Evolutionary conservation across 148 eudicot genomes (phyloP).

Genomic region (Camellia lanceoleosa): DNA sequence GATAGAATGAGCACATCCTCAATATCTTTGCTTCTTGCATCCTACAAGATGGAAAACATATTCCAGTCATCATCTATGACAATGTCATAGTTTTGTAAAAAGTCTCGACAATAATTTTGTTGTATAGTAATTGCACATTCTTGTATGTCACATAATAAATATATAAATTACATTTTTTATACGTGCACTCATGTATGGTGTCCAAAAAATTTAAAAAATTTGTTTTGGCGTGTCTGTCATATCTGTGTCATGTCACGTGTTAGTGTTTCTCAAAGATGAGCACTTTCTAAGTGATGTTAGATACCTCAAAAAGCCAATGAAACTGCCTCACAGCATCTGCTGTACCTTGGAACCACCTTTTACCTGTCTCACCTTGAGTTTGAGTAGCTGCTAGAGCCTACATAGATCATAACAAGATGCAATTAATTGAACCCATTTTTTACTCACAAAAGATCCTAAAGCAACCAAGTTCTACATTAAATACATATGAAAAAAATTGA

Average conservation of each 20-base stretch:
- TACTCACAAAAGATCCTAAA: no score
- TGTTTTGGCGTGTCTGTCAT: no score
- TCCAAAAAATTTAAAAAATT: no score
- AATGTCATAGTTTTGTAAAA: neutral
- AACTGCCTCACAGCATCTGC: slow-evolving; percentile 99
- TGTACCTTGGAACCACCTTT: slow-evolving; percentile 94
- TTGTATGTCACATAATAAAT: no score
- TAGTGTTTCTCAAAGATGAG: no score
- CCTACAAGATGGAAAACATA: slow-evolving; percentile 35
- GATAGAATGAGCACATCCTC: slow-evolving; percentile 94
- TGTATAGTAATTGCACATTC: no score
- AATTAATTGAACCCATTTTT: neutral
- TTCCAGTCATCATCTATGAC: neutral
- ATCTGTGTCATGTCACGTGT: no score
- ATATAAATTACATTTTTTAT: no score
- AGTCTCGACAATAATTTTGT: no score
- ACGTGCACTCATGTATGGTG: no score
- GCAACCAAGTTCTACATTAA: neutral
- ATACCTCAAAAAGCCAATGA: slow-evolving; percentile 97
- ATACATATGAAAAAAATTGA: neutral
- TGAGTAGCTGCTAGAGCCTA: slow-evolving; percentile 98
- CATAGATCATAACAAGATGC: neutral
- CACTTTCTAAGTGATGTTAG: neutral
- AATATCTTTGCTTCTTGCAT: slow-evolving; percentile 89
- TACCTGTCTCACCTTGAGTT: slow-evolving; percentile 86